phyloP scores from a whole-genome alignment of 108 stramenopile species.

The Fistulifera pelliculosa region DNA sequence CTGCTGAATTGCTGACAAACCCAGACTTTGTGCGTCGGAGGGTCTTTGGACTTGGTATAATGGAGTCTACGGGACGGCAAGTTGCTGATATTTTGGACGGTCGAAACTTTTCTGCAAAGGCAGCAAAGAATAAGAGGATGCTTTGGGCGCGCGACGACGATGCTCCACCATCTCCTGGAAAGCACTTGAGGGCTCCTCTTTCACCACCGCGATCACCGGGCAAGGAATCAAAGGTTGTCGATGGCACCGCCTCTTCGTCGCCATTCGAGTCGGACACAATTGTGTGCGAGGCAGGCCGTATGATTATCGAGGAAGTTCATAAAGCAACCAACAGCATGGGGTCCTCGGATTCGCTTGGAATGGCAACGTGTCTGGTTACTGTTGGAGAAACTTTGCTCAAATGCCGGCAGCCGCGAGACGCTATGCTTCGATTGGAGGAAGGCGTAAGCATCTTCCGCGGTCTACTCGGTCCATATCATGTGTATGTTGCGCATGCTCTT shows the following conservation, averaged over 20 bases:
- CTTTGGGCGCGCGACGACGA: background rate
- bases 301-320: conserved; percentile 60
- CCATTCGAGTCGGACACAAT: conserved; percentile 50
- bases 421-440: conserved; percentile 71
- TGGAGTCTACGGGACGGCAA: conserved; percentile 75
- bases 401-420: conserved; percentile 64
- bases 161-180: too few species aligned
- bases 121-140: background rate
- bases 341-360: conserved; percentile 47
- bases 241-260: background rate
- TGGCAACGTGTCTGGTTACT: conserved; percentile 73
- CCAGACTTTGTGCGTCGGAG: conserved; percentile 55
- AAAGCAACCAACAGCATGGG: conserved; percentile 33
- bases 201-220: background rate
- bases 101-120: conserved; percentile 40
- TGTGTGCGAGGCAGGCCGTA: conserved; percentile 61
- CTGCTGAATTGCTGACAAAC: conserved; percentile 55
- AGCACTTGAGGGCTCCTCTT: too few species aligned
- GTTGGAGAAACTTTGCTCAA: conserved; percentile 79
- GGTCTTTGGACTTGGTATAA: conserved; percentile 58
- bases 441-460: conserved; percentile 61
- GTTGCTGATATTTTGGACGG: conserved; percentile 74
- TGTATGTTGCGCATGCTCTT: conserved; percentile 54
- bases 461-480: conserved; percentile 53
- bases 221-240: background rate